Evolutionary conservation across 2,329 filamentous ascomycete genomes (phyloP), one percentile per base, ranked within the genome.

Genomic region (Neophaeococcomyces aloes): DNA sequence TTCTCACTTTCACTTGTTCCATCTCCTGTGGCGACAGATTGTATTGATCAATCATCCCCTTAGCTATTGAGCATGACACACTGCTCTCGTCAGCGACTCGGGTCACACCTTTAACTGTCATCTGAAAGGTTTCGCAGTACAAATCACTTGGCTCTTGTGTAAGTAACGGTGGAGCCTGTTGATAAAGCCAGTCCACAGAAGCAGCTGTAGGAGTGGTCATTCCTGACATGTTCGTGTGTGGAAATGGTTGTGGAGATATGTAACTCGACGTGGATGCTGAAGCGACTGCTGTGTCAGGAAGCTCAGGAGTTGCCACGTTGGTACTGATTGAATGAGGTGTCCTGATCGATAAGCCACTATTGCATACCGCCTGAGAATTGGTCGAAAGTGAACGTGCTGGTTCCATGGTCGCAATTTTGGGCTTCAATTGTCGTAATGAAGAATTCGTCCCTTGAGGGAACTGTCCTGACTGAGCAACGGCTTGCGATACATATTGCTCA

Each of bases 41-140:
- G 48, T 62, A 65, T 41, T 63, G 62, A 8, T 56, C 48, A 15
- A 65, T 57, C 42, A 66, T 49, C 19, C 59, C 59, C 37, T 63
- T 62, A 2, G 62, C 62, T 14, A 65, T 57, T n/a, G 58, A 56
- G 44, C 62, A 65, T 14, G 64, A 53, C 3, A 62, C 62, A 5
- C 61, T 61, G 31, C 61, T 61, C 21, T 44, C 33, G 19, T 35
- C 21, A 14, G 39, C 39, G 4, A 35, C 17, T 13, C n/a, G 29
- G 34, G 14, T 19, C 17, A 30, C 8, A 7, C 39, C 29, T 15
- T 23, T 7, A 3, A 30, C n/a, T 5, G 39, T 3, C 2, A 29
- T 15, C 30, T 4, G 14, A 19, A 27, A 31, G 13, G 11, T 42
- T 6, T 35, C 29, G 18, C 30, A 27, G 21, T 19, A 35, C 11